A percentile compares a stretch with the other conserved stretches of the same genome.
These are phyloP conservation scores for Boletellus deceptivus DNA, from an alignment of 1,284 basidiomycete species.

Conservation along the genomic window DNA sequence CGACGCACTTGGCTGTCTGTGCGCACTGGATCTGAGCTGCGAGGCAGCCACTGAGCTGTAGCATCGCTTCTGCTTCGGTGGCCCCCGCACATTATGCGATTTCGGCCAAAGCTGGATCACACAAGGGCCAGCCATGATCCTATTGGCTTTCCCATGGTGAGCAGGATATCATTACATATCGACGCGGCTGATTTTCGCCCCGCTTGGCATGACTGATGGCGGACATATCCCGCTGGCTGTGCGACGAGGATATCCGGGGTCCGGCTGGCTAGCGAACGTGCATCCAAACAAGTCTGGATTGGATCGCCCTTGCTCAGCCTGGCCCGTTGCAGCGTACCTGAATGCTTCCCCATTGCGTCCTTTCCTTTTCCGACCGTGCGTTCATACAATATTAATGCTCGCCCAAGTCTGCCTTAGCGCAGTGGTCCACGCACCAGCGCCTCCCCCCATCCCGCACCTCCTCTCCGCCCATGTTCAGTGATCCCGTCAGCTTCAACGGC, in stretches of 20 bases:
- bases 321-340: constrained; percentile 17
- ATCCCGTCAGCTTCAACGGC: constrained; percentile 30
- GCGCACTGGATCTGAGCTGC: background rate
- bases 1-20: too few relatives aligned
- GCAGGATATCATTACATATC: background rate
- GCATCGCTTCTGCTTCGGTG: too few relatives aligned
- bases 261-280: constrained; percentile 12
- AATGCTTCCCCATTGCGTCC: constrained; percentile 8
- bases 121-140: too few relatives aligned
- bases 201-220: background rate
- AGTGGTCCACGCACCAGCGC: constrained; percentile 2
- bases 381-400: constrained; percentile 17
- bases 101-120: too few relatives aligned
- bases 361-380: constrained; percentile 12
- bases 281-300: constrained; percentile 6
- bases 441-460: background rate
- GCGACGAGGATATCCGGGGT: constrained; percentile 12
- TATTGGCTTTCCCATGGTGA: background rate
- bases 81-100: too few relatives aligned
- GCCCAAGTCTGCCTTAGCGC: background rate
- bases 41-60: too few relatives aligned
- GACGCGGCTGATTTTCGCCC: background rate
- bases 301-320: constrained; percentile 1
- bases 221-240: background rate
- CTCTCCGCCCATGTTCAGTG: constrained; percentile 21